Evolutionary conservation across 495 filamentous ascomycete species (phyloP), one percentile per base, ranked within the genome.

Genomic region (Thozetella sp.): DNA sequence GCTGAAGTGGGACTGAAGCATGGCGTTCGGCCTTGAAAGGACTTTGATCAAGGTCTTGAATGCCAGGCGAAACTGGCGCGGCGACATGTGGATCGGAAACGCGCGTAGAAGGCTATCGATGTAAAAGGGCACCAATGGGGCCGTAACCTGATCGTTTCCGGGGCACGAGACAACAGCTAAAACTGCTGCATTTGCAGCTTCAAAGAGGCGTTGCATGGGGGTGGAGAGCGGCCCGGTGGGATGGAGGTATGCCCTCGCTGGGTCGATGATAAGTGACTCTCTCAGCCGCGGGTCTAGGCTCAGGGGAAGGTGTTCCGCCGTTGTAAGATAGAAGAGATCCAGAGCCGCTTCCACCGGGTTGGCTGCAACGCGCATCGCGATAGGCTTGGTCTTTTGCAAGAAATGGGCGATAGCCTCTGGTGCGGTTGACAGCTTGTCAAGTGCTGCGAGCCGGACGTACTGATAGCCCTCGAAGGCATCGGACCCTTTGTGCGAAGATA

Each of bases 321-420:
- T 86, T 68, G 97, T 97, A 46, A 99, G 84, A 74, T 96, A 98
- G 81, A 90, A 99, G 54, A 97, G 86, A 72, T 96, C 91, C 12
- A 92, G 78, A 62, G 85, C 92, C 51, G 92, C 81, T 63, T 94
- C 87, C 17, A 96, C 77, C 1, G 93, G 90, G 69, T 90, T 88
- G 0, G 75, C 64, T 0, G 95, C 92, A 22, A 97, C 89, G 24
- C 78, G 76, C 24, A 86, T 85, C 24, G 84, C 51, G 71, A 69
- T 56, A 83, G 72, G 85, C 73, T 72, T 90, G 84, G 70, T 80
- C 53, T 81, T 83, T 66, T 75, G 79, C 19, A 99, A 72, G 69
- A 97, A 94, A 53, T 84, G 80, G 60, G 88, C 84, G 2, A 87
- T 83, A 51, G 91, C 79, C 9, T 80, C 73, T 1, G 92, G 88